Conservation (phyloP, 2,329 filamentous ascomycete species). For the Colletotrichum sp. region DNA sequence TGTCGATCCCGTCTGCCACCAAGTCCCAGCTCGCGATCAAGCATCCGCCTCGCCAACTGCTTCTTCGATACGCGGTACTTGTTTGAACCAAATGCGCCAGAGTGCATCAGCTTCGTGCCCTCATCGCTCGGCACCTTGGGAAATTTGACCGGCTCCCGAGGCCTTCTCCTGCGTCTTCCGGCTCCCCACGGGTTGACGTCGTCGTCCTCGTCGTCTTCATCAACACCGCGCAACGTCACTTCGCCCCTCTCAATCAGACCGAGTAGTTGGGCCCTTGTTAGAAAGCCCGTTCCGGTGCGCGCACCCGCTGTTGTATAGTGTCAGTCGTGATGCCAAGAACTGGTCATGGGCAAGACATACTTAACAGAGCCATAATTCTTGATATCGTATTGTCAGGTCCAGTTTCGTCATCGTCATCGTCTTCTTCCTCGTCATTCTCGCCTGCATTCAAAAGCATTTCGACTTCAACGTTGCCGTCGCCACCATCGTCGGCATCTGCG, state of each 20-base stretch:
- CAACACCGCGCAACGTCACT: conserved; percentile 36
- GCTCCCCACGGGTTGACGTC: conserved; percentile 45
- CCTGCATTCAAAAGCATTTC: conserved; percentile 16
- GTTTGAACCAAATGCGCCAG: conserved; percentile 79
- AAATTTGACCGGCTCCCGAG: conserved; percentile 62
- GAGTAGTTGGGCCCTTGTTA: conserved; percentile 43
- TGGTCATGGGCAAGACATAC: neutral
- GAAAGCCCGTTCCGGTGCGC: conserved; percentile 30
- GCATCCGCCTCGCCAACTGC: conserved; percentile 71
- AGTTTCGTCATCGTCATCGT: conserved; percentile 25
- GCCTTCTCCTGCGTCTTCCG: conserved; percentile 47
- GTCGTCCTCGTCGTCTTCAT: conserved; percentile 43
- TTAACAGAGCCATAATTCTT: neutral
- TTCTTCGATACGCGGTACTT: conserved; percentile 57
- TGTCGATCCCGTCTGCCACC: conserved; percentile 64
- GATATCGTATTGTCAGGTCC: neutral
- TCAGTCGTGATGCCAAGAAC: conserved; percentile 32
- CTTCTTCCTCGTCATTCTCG: conserved; percentile 25
- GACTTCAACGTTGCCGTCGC: conserved; percentile 22
- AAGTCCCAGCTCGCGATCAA: conserved; percentile 84
- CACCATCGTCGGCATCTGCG: conserved; percentile 30
- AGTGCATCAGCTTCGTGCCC: conserved; percentile 80
- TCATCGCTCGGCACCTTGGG: conserved; percentile 85
- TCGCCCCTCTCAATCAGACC: conserved; percentile 44
- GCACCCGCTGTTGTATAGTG: conserved; percentile 29